Evolutionary conservation across 1,284 basidiomycete species (phyloP), one percentile per base, ranked within the genome.

Genomic region (Cerioporus squamosus): DNA sequence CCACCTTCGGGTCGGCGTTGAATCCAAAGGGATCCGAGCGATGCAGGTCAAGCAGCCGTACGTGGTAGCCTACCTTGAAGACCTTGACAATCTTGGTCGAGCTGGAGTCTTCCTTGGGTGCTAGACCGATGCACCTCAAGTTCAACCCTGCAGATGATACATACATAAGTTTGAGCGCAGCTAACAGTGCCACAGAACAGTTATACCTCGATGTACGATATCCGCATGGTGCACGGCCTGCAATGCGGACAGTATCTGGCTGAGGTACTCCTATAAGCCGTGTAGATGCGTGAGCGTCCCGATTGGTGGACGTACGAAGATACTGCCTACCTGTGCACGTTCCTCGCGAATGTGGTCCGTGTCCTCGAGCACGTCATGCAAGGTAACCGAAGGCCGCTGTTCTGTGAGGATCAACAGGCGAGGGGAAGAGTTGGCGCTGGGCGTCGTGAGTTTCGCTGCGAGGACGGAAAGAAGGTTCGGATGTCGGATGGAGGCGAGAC

Each of bases 321-420:
- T 51, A 49, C 48, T 15, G 74, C 77, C 33, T 61, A 89, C 87
- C 29, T 79, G 78, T n/a, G 84, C 86, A 31, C 87, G 79, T 36
- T 86, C 86, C 70, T 91, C 88, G 47, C 83, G 79, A 33, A 91
- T 72, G 20, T 76, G 79, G 44, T 88, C 84, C 55, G 82, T 85
- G 65, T 92, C 87, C 59, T 88, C 82, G 17, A 93, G 74, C 6
- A 93, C 80, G 62, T 91, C 88, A 38, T 82, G 76, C 20, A 93
- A 70, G 0, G 84, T 88, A 51, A 90, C 73, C 0, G 83, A 70
- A 0, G 89, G 88, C 0, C 79, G 76, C 67, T 87, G 83, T 66
- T 93, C 91, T 24, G 78, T 81, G 9, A 93, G 77, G 17, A 93
- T 81, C 36, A 81, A 73, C 55, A 93, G 68, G 44, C 80, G 81